Evolutionary conservation across 805 yeast species (phyloP).

Genomic region (Candida koratica): DNA sequence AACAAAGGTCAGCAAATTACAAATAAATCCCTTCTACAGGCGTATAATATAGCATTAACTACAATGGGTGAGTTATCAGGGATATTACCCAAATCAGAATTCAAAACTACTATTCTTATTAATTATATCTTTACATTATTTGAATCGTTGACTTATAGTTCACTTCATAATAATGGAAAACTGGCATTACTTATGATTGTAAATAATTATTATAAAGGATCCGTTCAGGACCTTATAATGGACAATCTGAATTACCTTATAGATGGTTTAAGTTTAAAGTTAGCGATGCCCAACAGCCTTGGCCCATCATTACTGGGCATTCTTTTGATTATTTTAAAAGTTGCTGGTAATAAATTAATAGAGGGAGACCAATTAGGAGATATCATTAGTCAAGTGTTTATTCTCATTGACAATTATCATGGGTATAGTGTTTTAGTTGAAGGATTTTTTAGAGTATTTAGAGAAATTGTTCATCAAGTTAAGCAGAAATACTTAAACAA

Average conservation of each 20-base stretch:
- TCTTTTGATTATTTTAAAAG: slow-evolving; percentile 60
- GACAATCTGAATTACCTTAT: slow-evolving; percentile 77
- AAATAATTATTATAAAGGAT: slow-evolving; percentile 48
- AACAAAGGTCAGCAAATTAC: slow-evolving; percentile 5
- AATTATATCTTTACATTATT: slow-evolving; percentile 71
- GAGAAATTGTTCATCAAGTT: slow-evolving; percentile 49
- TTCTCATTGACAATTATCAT: slow-evolving; percentile 77
- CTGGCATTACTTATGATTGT: slow-evolving; percentile 44
- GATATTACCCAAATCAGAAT: slow-evolving; percentile 25
- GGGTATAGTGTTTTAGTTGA: slow-evolving; percentile 71
- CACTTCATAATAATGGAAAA: slow-evolving; percentile 54
- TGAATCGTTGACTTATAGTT: slow-evolving; percentile 58
- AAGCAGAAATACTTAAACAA: slow-evolving; percentile 11
- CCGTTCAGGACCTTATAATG: slow-evolving; percentile 51
- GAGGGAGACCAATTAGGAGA: slow-evolving; percentile 60
- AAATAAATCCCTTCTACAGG: slow-evolving; percentile 18
- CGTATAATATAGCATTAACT: slow-evolving; percentile 42
- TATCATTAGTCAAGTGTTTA: slow-evolving; percentile 68
- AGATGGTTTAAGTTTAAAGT: slow-evolving; percentile 67
- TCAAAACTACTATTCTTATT: slow-evolving; percentile 51
- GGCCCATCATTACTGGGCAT: slow-evolving; percentile 72
- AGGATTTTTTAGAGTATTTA: slow-evolving; percentile 70
- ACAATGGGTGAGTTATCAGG: slow-evolving; percentile 35
- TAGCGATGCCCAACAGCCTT: slow-evolving; percentile 62
- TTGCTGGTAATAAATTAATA: slow-evolving; percentile 66